Base-by-base conservation (phyloP, 805 yeast genomes). In the Allodekkera sacchari region DNA sequence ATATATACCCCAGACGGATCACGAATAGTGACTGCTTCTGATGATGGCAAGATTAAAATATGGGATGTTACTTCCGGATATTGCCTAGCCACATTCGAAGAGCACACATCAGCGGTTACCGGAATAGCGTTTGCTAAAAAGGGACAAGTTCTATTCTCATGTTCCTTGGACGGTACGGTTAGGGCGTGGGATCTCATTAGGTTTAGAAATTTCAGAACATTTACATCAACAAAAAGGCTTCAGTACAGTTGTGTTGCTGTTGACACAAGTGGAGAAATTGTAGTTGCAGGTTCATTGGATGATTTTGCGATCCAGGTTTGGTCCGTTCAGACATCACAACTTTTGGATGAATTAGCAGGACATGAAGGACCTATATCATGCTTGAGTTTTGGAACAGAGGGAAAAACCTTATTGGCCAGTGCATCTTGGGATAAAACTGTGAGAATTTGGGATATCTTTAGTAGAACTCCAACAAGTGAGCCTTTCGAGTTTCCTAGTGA, bases 361-460 rank as follows among this genome's bases (percentile, higher is more conserved):
- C 98, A 92, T 57, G 94, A 83, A 45, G 98, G 96, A 2, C 98
- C 98, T 1, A 78, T 92, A 3, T 83, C 95, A 1, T 76, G 85
- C 42, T 63, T 92, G 25, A 74, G 89, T 8, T 89, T 92, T 54
- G 95, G 96, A 28, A 62, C 61, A 9, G 94, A 87, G 47, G 82
- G 75, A 38, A 67, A 75, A 30, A 48, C 57, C 2, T 66, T 77
- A 10, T 66, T 92, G 35, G 96, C 95, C 3, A 77, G 92, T 36
- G 94, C 95, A 2, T 81, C 94, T 15, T 92, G 98, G 98, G 98
- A 92, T 59, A 83, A 82, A 44, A 88, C 97, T 4, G 78, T 88
- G 12, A 68, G 98, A 44, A 66, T 92, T 8, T 92, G 98, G 98
- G 81, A 77, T 50, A 75, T 92, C 28, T 92, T 89, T 56, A 81